Evolutionary conservation across 2,329 filamentous ascomycete species (phyloP), one percentile per base, ranked within the genome.

Genomic region (Emergomyces pasteurianus): DNA sequence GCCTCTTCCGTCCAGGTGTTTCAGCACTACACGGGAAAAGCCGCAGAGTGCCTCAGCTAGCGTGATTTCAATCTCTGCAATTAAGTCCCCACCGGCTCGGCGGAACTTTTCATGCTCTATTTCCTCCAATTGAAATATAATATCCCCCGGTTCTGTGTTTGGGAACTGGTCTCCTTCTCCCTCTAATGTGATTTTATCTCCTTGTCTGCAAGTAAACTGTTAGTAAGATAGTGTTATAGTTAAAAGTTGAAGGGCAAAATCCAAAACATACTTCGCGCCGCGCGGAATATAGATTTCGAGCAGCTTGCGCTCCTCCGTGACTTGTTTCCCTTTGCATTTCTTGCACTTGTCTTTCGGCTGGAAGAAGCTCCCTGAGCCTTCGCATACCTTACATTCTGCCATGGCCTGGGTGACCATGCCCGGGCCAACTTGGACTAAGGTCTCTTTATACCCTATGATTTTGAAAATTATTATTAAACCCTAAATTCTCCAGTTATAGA

Each of bases 301-400:
- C 3, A 92, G 89, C 79, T 97, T 99, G 76, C 89, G 94, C 76
- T 94, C 89, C 69, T 91, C 87, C 52, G 86, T 85, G 16, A 90
- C 91, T 64, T 90, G 84, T 74, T 89, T 89, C 70, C 94, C 94
- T 78, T 97, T 97, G 84, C 94, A 99, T 80, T 94, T 96, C 81
- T 95, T 96, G 81, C 94, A 99, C 72, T 90, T 90, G 71, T 99
- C 94, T 80, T 97, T 97, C 71, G 96, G 90, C 75, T 92, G 92
- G 78, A 86, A 95, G 70, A 92, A 86, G 70, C 86, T 86, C 6
- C 94, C 94, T n/a, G 86, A 83, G 40, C 92, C 92, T 63, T 86
- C 82, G 76, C 94, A 99, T 69, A 87, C 86, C 68, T 88, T 86
- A 75, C 94, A 99, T 42, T 86, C 75, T 43, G 92, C 85, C 7